A percentile compares a stretch with the other conserved stretches of the same genome.
Conservation (phyloP, 257 asterid genomes). For the Gentiana dahurica region DNA sequence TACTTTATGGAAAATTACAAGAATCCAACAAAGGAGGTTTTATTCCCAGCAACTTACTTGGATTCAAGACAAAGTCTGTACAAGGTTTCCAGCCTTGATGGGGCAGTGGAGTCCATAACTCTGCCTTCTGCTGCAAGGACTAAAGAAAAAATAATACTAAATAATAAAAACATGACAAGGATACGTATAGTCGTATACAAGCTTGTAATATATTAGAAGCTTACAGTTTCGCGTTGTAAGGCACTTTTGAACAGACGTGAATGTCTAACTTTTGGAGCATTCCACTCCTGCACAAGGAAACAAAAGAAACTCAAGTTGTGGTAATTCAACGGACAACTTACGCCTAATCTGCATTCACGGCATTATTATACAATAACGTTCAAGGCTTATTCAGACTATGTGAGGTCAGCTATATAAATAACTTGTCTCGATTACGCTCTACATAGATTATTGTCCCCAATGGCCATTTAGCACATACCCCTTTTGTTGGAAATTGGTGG, state of each 20-base stretch:
- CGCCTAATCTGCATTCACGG: too few relatives aligned
- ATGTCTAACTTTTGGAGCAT: slow-evolving; percentile 34
- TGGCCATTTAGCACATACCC: too few relatives aligned
- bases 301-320: neutral
- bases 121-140: slow-evolving; percentile 22
- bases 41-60: slow-evolving; percentile 14
- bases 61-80: slow-evolving; percentile 4
- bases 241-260: slow-evolving; percentile 22
- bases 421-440: too few relatives aligned
- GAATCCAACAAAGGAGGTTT: neutral
- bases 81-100: slow-evolving; percentile 38
- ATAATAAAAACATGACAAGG: slow-evolving; percentile 1
- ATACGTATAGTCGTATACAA: neutral
- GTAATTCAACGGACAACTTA: neutral
- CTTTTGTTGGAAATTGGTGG: too few relatives aligned
- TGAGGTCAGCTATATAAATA: too few relatives aligned
- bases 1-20: neutral
- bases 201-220: slow-evolving; percentile 4
- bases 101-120: slow-evolving; percentile 37
- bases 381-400: too few relatives aligned
- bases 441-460: too few relatives aligned
- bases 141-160: slow-evolving; percentile 5
- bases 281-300: slow-evolving; percentile 19
- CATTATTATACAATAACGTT: too few relatives aligned
- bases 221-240: slow-evolving; percentile 22